A percentile compares a stretch with the other conserved stretches of the same genome.
Evolutionary conservation across 2,329 filamentous ascomycete species (phyloP).

Genomic region (Aspergillus ustus): DNA sequence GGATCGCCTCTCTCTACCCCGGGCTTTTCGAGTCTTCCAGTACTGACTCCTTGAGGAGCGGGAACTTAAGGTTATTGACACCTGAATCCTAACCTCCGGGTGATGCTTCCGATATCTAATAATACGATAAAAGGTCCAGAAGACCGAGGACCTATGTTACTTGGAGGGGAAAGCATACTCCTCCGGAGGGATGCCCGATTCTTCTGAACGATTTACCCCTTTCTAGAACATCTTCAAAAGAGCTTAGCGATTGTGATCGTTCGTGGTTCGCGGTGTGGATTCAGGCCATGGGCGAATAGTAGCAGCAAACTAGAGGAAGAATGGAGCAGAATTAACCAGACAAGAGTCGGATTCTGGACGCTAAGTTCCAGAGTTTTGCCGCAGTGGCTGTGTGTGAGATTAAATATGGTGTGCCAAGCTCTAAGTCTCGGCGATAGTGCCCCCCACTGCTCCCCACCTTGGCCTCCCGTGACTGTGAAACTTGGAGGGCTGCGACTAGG

Average conservation of each 20-base stretch:
- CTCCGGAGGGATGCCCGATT: background rate
- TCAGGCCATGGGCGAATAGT: background rate
- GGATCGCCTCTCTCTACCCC: background rate
- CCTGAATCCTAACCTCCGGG: background rate
- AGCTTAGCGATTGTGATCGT: background rate
- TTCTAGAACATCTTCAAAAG: background rate
- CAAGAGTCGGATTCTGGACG: background rate
- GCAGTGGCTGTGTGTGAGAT: background rate
- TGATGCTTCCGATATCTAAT: background rate
- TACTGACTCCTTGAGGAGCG: background rate
- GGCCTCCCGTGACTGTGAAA: background rate
- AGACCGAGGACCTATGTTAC: background rate
- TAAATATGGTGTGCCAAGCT: background rate
- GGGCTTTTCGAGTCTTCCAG: background rate
- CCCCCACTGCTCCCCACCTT: background rate
- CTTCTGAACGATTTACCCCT: background rate
- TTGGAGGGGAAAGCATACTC: background rate
- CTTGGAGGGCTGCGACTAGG: background rate
- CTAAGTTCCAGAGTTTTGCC: background rate
- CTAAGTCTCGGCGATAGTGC: background rate
- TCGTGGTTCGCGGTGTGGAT: background rate
- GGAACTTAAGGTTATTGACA: background rate
- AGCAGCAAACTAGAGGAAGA: background rate
- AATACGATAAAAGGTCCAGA: background rate
- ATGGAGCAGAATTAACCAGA: background rate